Conservation (phyloP, 768 basidiomycete species). For the Hirschioporus abietinus region DNA sequence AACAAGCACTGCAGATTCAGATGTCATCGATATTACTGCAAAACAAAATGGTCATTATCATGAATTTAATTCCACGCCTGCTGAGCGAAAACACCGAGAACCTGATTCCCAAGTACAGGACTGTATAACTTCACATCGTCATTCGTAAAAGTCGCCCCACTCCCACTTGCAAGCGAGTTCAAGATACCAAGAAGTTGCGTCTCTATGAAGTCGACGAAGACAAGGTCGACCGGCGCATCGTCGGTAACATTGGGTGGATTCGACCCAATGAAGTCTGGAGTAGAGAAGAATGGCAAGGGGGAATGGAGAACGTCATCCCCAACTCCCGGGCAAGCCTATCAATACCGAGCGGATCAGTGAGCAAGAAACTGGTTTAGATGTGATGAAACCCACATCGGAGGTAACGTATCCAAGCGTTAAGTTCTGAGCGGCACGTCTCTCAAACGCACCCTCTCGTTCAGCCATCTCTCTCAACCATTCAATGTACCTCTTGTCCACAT, state of each 20-base stretch:
- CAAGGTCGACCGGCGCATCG: conserved; percentile 58
- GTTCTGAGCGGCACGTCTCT: conserved; percentile 39
- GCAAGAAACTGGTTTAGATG: neutral
- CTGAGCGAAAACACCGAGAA: conserved; percentile 55
- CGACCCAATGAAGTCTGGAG: conserved; percentile 58
- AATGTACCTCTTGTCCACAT: conserved; percentile 45
- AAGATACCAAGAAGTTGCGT: conserved; percentile 44
- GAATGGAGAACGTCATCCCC: conserved; percentile 71
- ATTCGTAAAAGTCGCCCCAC: conserved; percentile 38
- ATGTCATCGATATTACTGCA: neutral
- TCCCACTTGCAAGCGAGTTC: conserved; percentile 45
- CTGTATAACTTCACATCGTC: conserved; percentile 54
- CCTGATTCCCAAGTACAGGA: conserved; percentile 41
- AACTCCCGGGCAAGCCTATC: conserved; percentile 60
- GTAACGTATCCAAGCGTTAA: conserved; percentile 76
- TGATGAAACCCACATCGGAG: conserved; percentile 41
- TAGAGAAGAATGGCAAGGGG: conserved; percentile 49
- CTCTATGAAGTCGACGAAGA: conserved; percentile 71
- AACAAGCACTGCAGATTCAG: conserved; percentile 14
- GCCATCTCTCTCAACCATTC: conserved; percentile 60
- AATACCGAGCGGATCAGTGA: neutral
- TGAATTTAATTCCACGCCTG: neutral
- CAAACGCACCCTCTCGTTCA: conserved; percentile 26
- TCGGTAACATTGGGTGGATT: conserved; percentile 43
- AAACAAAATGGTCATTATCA: neutral